Base-by-base conservation (phyloP, 176 grass and related monocot species). In the Dactylis glomerata region DNA sequence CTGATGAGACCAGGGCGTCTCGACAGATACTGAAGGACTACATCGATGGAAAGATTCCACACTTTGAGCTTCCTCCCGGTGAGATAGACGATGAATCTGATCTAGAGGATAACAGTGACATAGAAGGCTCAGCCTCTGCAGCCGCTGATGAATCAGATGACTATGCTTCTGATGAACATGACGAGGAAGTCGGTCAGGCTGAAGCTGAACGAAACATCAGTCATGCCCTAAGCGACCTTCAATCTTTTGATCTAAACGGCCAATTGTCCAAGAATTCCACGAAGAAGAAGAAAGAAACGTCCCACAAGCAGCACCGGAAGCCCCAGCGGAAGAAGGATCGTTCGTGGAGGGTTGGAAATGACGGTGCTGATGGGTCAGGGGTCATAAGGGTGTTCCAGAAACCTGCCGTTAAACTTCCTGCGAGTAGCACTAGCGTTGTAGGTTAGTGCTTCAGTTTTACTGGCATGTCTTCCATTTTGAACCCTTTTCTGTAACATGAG, bases 21-120 rank as follows among this genome's bases (percentile, higher is more conserved):
- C 85, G 93, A 7, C 75, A 84, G 54, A 95, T 95, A 61, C 59
- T 92, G 42, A 95, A 92, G 78, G 93, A 95, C 76, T 95, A 87
- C 27, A 90, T 91, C 2, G 88, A 95, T 71, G 93, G 93, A 37
- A 95, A 91, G 34, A 85, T 92, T 32, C 90, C 93, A 3, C 90
- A 95, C 68, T 91, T 84, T 78, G 90, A 91, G 66, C 70, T 92
- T 74, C 93, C 93, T 75, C 88, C 90, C n/a, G 62, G 79, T 68
- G 45, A 45, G 41, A 77, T 49, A 56, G 37, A 50, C 14, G 28
- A 33, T 42, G 82, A 73, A 42, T 40, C 20, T 30, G 82, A 67
- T 34, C 45, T 15, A 70, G 65, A 79, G 57, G 86, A 47, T 30
- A 41, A 34, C 5, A 27, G 75, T 78, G 78, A 40, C 33, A 13